These are phyloP conservation scores for Sisymbrium altissimum DNA, from an alignment of 345 rosid genomes.

Conservation along the genomic window DNA sequence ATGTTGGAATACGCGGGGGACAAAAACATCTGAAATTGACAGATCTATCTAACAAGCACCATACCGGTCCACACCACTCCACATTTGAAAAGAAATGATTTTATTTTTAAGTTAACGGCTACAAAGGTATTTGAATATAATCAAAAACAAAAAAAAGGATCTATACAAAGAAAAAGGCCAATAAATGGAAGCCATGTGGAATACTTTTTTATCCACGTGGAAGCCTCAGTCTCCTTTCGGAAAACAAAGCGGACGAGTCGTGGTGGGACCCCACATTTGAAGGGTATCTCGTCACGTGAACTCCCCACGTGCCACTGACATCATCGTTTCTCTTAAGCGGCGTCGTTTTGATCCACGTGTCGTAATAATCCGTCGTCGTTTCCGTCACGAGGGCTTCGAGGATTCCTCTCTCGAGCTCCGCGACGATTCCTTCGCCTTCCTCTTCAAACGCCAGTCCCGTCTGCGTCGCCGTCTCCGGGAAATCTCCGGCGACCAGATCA, in stretches of 20 bases:
- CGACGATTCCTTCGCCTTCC: constrained; percentile 57
- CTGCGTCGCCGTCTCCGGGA: constrained; percentile 32
- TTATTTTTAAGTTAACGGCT: constrained; percentile 20
- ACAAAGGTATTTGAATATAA: neutral
- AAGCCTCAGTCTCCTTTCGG: constrained; percentile 9
- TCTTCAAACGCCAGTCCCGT: constrained; percentile 22
- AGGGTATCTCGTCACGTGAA: constrained; percentile 67
- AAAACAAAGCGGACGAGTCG: constrained; percentile 30
- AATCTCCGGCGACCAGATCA: constrained; percentile 49
- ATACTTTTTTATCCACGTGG: constrained; percentile 34
- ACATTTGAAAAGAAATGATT: neutral
- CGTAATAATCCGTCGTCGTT: constrained; percentile 37
- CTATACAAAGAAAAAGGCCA: constrained; percentile 21
- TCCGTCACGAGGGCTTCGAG: constrained; percentile 51
- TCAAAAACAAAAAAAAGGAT: neutral
- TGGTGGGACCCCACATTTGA: constrained; percentile 34
- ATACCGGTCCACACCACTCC: constrained; percentile 17
- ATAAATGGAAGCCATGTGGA: constrained; percentile 3
- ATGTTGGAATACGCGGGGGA: constrained; percentile 37
- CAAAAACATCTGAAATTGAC: constrained; percentile 31
- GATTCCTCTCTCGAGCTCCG: constrained; percentile 53
- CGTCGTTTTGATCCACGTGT: constrained; percentile 27
- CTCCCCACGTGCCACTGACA: constrained; percentile 53
- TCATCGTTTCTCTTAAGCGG: constrained; percentile 23
- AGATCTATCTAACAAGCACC: constrained; percentile 13